Evolutionary conservation across 306 rosid genomes (phyloP), one percentile per base, ranked within the genome.

Genomic region (Myrica gale): DNA sequence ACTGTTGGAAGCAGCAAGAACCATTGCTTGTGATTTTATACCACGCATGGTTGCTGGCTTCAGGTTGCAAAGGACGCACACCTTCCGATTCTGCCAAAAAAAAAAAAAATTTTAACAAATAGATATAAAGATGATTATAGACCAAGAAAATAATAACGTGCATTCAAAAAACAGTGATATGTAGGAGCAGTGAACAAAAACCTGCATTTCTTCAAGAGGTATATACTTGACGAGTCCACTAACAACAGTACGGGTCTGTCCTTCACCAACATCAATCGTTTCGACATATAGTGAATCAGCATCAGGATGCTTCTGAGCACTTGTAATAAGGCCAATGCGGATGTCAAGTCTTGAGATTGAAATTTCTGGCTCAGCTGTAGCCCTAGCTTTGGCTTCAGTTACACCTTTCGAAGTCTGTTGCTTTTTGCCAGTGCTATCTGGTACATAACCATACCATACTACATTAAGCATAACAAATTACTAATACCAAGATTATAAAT

Each of bases 131-230:
- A 58, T 8, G 43, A 17, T 20, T 7, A 45, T 41, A 12, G 23
- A 17, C 26, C 23, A 13, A 37, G 50, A 53, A 81, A 65, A 41
- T 1, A 41, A 52, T 79, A 21, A 81, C 2, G 41, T 50, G 52
- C 45, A 23, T 73, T 71, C 55, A 50, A 72, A 72, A 52, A 19
- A 39, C 41, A 7, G 11, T 65, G 46, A 62, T 55, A 41, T 9
- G 21, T 52, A 43, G 48, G 58, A 58, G 17, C 17, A 42, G 41
- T 70, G 68, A 65, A 79, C 41, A 76, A 54, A 77, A 74, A 95
- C 99, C 99, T 95, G 96, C 93, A 95, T 92, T 85, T 95, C 93
- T 70, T 92, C 93, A 42, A 90, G 86, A 63, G 97, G 97, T 73
- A 92, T 92, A 81, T 80, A 85, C 72, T 90, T 95, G 79, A 92